Percentiles rank a stretch among this genome's conserved stretches.
Evolutionary conservation across 1,139 yeast species (phyloP).

Genomic region (Candida sojae): DNA sequence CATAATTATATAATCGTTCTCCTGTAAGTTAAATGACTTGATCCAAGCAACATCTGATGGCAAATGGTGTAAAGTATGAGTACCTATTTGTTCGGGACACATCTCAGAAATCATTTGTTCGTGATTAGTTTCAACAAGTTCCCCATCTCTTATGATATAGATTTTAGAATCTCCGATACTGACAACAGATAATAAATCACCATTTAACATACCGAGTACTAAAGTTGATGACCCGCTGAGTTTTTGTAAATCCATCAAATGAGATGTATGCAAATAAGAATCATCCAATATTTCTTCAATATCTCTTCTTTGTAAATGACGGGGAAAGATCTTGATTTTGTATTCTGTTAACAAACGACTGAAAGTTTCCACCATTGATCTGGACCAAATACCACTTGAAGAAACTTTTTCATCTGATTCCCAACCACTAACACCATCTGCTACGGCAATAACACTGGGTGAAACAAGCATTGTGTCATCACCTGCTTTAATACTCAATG

Average conservation of each 20-base stretch:
- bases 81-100: slow-evolving; percentile 61
- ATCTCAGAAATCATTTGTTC: slow-evolving; percentile 49
- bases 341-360: slow-evolving; percentile 51
- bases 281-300: slow-evolving; percentile 51
- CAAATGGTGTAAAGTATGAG: slow-evolving; percentile 43
- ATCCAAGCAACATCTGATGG: slow-evolving; percentile 57
- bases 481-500: slow-evolving; percentile 55
- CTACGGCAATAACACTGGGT: slow-evolving; percentile 56
- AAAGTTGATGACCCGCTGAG: slow-evolving; percentile 57
- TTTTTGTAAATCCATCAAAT: slow-evolving; percentile 52
- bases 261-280: slow-evolving; percentile 52
- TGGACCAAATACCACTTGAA: slow-evolving; percentile 55
- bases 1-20: slow-evolving; percentile 45
- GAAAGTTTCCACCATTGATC: slow-evolving; percentile 56
- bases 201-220: slow-evolving; percentile 52
- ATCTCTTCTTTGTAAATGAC: slow-evolving; percentile 44
- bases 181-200: slow-evolving; percentile 47
- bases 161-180: slow-evolving; percentile 60
- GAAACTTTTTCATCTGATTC: slow-evolving; percentile 41
- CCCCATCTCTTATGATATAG: slow-evolving; percentile 50
- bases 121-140: slow-evolving; percentile 45
- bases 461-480: slow-evolving; percentile 66
- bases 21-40: slow-evolving; percentile 38
- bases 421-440: slow-evolving; percentile 68
- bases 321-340: slow-evolving; percentile 45